Evolutionary conservation across 306 rosid genomes (phyloP), one percentile per base, ranked within the genome.

Genomic region (Cicer arietinum): DNA sequence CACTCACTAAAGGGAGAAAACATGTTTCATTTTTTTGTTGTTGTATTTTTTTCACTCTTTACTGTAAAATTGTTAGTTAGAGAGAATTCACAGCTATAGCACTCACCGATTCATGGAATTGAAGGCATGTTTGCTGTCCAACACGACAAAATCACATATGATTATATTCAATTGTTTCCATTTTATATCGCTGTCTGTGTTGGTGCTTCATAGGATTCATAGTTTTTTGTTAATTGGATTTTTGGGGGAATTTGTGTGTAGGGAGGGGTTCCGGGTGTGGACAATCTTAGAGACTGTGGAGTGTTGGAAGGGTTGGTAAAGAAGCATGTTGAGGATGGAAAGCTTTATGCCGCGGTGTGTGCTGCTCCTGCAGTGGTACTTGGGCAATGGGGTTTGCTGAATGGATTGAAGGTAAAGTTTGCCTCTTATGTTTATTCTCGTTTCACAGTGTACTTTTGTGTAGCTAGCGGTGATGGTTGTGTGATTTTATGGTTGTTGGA

Each of bases 191-290:
- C 30, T 57, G 63, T 10, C 6, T 22, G 40, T 5, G 40, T 54
- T 20, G 1, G 65, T 51, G 57, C 9, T 7, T 51, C 22, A 14
- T 51, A 51, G 18, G 18, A 51, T 7, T 51, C 22, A n/a, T 7
- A 6, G 0, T 8, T 13, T 43, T 39, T 63, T 52, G 37, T 8
- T 5, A 9, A 3, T n/a, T 40, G 16, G 10, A 25, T 11, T 22
- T 47, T 67, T 25, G 0, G 62, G 62, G 56, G 10, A 57, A 25
- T 64, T 67, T 48, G 74, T 60, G 69, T 85, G 17, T 60, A 94
- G 98, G 98, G 98, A 66, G 98, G 98, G 75, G 79, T 91, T 76
- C 91, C 91, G 0, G 98, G 98, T 11, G 96, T 89, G 39, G 84
- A 80, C 20, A 75, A 80, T 80, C 77, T 80, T 14, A 50, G 84